These are phyloP conservation scores for Pyricularia sp. DNA, from an alignment of 2,329 filamentous ascomycete genomes.

Conservation along the genomic window DNA sequence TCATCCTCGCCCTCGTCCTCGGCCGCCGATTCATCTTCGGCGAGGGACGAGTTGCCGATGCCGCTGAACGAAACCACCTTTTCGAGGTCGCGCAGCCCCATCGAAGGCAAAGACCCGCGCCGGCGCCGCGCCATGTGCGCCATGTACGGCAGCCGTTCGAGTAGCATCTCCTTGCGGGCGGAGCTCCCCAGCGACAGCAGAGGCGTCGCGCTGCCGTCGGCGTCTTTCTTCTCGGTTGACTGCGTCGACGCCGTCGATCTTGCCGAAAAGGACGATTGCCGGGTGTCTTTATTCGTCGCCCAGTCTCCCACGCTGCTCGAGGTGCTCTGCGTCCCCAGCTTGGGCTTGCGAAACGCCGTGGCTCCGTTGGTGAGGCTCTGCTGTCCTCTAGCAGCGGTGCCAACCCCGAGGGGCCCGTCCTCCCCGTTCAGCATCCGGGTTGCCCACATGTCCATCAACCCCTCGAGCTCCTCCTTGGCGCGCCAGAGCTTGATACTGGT, in stretches of 20 bases:
- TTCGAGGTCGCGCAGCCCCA: slow-evolving; percentile 45
- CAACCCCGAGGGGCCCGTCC: slow-evolving; percentile 29
- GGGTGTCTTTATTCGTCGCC: slow-evolving; percentile 5
- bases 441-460: slow-evolving; percentile 57
- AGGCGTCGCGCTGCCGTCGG: slow-evolving; percentile 12
- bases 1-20: slow-evolving; percentile 31
- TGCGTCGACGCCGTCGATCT: slow-evolving; percentile 10
- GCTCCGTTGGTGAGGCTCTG: slow-evolving; percentile 31
- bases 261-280: slow-evolving; percentile 8
- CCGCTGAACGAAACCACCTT: slow-evolving; percentile 56
- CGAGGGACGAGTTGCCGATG: slow-evolving; percentile 25
- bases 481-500: slow-evolving; percentile 74
- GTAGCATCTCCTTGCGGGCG: slow-evolving; percentile 58
- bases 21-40: slow-evolving; percentile 25
- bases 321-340: slow-evolving; percentile 9
- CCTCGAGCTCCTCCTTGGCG: slow-evolving; percentile 68
- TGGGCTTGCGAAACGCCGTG: slow-evolving; percentile 33
- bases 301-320: slow-evolving; percentile 9
- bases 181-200: slow-evolving; percentile 50
- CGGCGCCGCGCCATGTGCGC: slow-evolving; percentile 44
- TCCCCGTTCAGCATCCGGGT: slow-evolving; percentile 46
- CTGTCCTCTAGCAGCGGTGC: neutral
- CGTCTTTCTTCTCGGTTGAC: slow-evolving; percentile 1
- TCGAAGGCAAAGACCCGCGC: slow-evolving; percentile 20
- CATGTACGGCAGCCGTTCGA: slow-evolving; percentile 82